phyloP scores from a whole-genome alignment of 1,284 basidiomycete species.

The Pseudozyma pruni region DNA sequence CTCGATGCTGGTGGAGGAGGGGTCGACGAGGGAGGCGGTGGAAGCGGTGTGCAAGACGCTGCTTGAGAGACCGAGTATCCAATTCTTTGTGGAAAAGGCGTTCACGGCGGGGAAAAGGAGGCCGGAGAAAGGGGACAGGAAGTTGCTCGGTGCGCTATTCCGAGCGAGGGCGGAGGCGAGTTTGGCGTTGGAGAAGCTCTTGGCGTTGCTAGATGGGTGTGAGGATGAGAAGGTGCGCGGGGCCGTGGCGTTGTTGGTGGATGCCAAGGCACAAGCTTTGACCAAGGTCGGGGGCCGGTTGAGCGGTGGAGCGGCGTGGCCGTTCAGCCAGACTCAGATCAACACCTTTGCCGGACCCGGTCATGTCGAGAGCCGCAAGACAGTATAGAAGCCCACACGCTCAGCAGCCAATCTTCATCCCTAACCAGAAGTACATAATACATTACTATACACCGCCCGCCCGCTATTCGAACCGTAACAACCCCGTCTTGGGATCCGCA shows the following conservation, averaged over 20 bases:
- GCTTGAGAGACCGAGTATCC: slow-evolving; percentile 35
- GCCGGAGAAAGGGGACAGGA: slow-evolving; percentile 1
- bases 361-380: too few species aligned
- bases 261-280: slow-evolving; percentile 10
- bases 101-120: slow-evolving; percentile 10
- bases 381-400: too few species aligned
- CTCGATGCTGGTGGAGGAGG: slow-evolving; percentile 3
- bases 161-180: slow-evolving; percentile 13
- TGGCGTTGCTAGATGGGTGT: background rate
- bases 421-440: background rate
- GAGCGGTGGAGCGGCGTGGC: background rate
- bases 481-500: slow-evolving; percentile 15
- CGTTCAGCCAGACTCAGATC: slow-evolving; percentile 11
- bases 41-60: slow-evolving; percentile 10
- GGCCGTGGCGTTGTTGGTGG: slow-evolving; percentile 1
- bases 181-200: background rate
- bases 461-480: slow-evolving; percentile 7
- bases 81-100: slow-evolving; percentile 29
- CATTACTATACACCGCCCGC: background rate
- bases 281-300: background rate
- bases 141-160: slow-evolving; percentile 18
- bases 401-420: too few species aligned
- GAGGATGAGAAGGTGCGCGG: slow-evolving; percentile 1
- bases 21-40: slow-evolving; percentile 1
- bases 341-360: background rate